Percentiles rank a stretch among this genome's conserved stretches.
phyloP scores from a whole-genome alignment of 495 filamentous ascomycete genomes.

The Cercophora newfieldiana region DNA sequence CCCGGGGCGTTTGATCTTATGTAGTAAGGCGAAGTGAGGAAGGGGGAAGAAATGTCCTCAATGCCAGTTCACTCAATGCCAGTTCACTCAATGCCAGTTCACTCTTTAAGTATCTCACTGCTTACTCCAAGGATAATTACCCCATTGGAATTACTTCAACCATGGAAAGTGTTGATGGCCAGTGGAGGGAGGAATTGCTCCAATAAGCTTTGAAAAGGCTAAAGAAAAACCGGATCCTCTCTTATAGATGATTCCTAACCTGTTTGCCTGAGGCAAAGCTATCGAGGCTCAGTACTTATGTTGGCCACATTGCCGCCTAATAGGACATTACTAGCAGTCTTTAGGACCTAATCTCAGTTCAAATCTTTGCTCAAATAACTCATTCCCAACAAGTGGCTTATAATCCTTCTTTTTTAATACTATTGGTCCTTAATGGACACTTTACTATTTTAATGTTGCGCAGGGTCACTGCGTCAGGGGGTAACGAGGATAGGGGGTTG shows the following conservation, averaged over 20 bases:
- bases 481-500: too few relatives aligned
- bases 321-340: conserved; percentile 3
- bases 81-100: background rate
- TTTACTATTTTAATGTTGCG: too few relatives aligned
- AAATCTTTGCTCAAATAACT: too few relatives aligned
- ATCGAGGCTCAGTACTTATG: conserved; percentile 6
- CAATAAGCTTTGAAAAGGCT: conserved; percentile 5
- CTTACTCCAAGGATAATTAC: conserved; percentile 7
- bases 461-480: too few relatives aligned
- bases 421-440: too few relatives aligned
- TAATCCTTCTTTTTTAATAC: too few relatives aligned
- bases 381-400: too few relatives aligned
- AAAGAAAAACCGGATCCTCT: conserved; percentile 5
- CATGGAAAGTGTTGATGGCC: conserved; percentile 5
- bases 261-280: conserved; percentile 5
- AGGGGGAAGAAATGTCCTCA: conserved; percentile 4
- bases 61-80: conserved; percentile 2
- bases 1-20: conserved; percentile 1
- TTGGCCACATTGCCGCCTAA: conserved; percentile 6
- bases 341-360: background rate
- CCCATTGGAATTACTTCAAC: conserved; percentile 3
- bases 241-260: conserved; percentile 4
- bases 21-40: conserved; percentile 7
- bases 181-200: conserved; percentile 4
- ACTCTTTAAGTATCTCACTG: conserved; percentile 2